phyloP scores from a whole-genome alignment of 345 rosid genomes.

The Aurinia saxatilis region DNA sequence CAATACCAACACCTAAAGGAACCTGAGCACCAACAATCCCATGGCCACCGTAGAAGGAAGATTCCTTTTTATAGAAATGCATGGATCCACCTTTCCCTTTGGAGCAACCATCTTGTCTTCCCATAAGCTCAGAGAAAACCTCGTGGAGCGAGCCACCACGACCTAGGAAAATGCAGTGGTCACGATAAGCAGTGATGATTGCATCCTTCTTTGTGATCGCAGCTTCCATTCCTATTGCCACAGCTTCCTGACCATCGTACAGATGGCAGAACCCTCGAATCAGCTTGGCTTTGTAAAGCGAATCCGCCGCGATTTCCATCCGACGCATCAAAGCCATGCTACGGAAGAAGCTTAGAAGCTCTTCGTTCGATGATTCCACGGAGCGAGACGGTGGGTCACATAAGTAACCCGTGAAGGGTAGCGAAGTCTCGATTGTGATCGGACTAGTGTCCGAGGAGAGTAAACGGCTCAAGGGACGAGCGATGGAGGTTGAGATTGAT shows the following conservation, averaged over 20 bases:
- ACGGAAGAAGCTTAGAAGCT: constrained; percentile 70
- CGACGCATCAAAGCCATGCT: constrained; percentile 91
- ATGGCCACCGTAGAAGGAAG: constrained; percentile 83
- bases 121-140: constrained; percentile 89
- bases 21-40: constrained; percentile 98
- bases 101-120: constrained; percentile 79
- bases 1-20: constrained; percentile 90
- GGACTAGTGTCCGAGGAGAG: constrained; percentile 71
- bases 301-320: constrained; percentile 95
- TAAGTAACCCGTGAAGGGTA: constrained; percentile 72
- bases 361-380: constrained; percentile 58
- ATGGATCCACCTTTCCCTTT: constrained; percentile 93
- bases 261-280: constrained; percentile 96
- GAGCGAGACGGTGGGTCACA: constrained; percentile 85
- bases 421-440: constrained; percentile 75
- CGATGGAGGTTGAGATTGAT: constrained; percentile 25
- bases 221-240: constrained; percentile 93
- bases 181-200: constrained; percentile 88
- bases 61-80: constrained; percentile 91
- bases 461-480: constrained; percentile 46
- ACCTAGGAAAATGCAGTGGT: constrained; percentile 75
- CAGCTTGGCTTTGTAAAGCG: constrained; percentile 97
- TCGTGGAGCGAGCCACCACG: constrained; percentile 79
- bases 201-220: constrained; percentile 77
- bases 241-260: constrained; percentile 98